Percentiles rank a stretch among this genome's conserved stretches.
Conservation (phyloP, 192 early-diverging fungal genomes). For the Gamsiella multidivaricata region DNA sequence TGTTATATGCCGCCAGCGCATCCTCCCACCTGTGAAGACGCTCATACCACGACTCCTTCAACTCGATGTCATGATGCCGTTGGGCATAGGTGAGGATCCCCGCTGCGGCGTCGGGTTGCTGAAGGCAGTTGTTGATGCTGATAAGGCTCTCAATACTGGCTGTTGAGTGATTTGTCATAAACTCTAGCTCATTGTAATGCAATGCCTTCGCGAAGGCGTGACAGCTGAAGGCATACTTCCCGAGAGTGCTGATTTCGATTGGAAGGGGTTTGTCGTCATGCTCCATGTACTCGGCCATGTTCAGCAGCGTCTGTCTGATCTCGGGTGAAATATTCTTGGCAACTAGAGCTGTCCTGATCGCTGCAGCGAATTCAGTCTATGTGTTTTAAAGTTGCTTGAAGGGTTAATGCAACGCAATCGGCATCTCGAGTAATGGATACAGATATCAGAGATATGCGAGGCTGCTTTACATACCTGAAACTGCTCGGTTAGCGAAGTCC, state of each 20-base stretch:
- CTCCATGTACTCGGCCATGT: constrained; percentile 98
- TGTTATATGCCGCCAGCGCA: constrained; percentile 85
- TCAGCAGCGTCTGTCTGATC: constrained; percentile 88
- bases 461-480: constrained; percentile 65
- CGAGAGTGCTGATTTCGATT: constrained; percentile 91
- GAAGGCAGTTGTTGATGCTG: constrained; percentile 92
- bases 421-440: no score
- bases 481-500: constrained; percentile 88
- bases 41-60: constrained; percentile 93
- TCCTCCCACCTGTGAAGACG: constrained; percentile 95
- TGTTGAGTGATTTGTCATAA: constrained; percentile 82
- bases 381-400: not conserved
- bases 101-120: constrained; percentile 95
- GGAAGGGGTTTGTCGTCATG: constrained; percentile 95
- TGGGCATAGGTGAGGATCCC: constrained; percentile 94
- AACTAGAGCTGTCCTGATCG: constrained; percentile 82
- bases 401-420: no score
- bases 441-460: not conserved
- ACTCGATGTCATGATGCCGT: constrained; percentile 79
- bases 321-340: constrained; percentile 88
- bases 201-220: constrained; percentile 97
- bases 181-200: constrained; percentile 97
- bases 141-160: constrained; percentile 91
- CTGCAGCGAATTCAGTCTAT: constrained; percentile 82
- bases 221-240: constrained; percentile 87